Base-by-base conservation (phyloP, 2,329 filamentous ascomycete species). In the Hypoxylon sp. region DNA sequence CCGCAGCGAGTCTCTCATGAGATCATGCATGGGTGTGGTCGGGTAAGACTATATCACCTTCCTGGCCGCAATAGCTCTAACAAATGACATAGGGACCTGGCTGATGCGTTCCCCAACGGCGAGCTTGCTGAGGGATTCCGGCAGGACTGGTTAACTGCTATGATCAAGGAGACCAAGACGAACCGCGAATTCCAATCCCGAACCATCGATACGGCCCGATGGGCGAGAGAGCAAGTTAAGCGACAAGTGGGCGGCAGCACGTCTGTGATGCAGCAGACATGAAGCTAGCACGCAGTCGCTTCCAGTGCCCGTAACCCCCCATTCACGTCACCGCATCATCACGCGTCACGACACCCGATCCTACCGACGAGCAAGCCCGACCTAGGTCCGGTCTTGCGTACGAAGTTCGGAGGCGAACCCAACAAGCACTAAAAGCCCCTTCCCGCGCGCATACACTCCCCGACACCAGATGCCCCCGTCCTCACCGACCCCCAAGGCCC, bases 191-290 rank as follows among this genome's bases (percentile, higher is more conserved):
- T 91, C 79, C 84, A 88, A 67, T 72, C 84, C 23, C 90, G 93
- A 63, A 99, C 95, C 3, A 88, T 95, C 65, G 92, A 97, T 66
- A 98, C 95, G 42, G 95, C 95, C 72, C 90, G 94, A 69, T 99
- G 95, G 95, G 93, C 95, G 63, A 89, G 94, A 60, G 95, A 98
- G 78, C 92, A 97, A 75, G 93, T 98, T 75, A 98, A 97, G 84
- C 90, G 92, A 69, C 95, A 99, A 77, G 78, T 88, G 48, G 83
- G 83, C 56, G 84, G 84, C 64, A 70, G 74, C 46, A 73, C 72
- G 67, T 78, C 74, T 50, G 78, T 83, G 67, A 85, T 86, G 81
- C 74, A 78, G 51, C 78, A 82, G 67, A 77, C 77, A 63, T 83
- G 76, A 78, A 64, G 58, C 35, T 58, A 50, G 41, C 21, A 31